Evolutionary conservation across 257 asterid genomes (phyloP).

Genomic region (Catharanthus roseus): DNA sequence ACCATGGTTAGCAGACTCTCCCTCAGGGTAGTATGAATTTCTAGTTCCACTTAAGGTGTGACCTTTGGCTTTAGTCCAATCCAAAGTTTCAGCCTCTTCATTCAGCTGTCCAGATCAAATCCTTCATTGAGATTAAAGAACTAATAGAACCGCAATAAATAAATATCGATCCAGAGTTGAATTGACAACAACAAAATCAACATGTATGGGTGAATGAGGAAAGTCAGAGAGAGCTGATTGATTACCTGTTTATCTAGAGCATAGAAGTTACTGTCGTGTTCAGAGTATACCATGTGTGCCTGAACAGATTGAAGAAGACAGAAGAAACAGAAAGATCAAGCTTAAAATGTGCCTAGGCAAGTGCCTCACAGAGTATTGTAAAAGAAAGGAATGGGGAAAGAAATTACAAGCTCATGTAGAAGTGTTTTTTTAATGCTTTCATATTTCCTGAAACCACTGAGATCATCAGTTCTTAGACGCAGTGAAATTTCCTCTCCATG

Average conservation of each 20-base stretch:
- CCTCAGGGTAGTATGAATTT: slow-evolving; percentile 35
- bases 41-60: slow-evolving; percentile 47
- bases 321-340: not conserved
- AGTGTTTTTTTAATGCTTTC: slow-evolving; percentile 83
- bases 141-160: not conserved
- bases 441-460: slow-evolving; percentile 90
- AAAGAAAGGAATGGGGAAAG: slow-evolving; percentile 7
- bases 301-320: slow-evolving; percentile 24
- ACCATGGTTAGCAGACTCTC: slow-evolving; percentile 32
- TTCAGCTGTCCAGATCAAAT: slow-evolving; percentile 53
- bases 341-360: not conserved
- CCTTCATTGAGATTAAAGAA: slow-evolving; percentile 10
- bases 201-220: not conserved
- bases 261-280: slow-evolving; percentile 75
- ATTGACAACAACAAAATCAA: not conserved
- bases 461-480: slow-evolving; percentile 93
- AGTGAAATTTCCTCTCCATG: slow-evolving; percentile 93
- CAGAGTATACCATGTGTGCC: slow-evolving; percentile 92
- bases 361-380: not conserved
- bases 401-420: slow-evolving; percentile 77
- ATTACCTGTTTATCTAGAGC: slow-evolving; percentile 73
- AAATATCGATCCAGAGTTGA: not conserved
- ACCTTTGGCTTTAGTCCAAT: slow-evolving; percentile 85
- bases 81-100: slow-evolving; percentile 71
- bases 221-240: slow-evolving; percentile 8